phyloP scores from a whole-genome alignment of 1,284 basidiomycete genomes.

The Ustilago curta region DNA sequence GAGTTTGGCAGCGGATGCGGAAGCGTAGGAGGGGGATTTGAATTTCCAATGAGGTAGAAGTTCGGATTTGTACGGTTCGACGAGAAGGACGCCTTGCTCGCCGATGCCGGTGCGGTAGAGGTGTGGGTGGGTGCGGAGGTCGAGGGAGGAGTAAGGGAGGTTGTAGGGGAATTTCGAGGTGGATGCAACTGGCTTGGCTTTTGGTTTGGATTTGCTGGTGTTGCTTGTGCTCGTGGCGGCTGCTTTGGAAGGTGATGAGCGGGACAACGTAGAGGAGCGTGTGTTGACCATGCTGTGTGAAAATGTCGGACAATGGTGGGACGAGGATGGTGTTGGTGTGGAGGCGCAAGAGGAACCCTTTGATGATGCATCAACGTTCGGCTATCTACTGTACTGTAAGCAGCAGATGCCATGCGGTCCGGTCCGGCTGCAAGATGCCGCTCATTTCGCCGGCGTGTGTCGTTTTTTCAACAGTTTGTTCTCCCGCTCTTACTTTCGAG shows the following conservation, averaged over 20 bases:
- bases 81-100: slow-evolving; percentile 51
- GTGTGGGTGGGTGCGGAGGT: slow-evolving; percentile 32
- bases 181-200: not conserved
- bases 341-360: slow-evolving; percentile 14
- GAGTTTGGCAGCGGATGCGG: slow-evolving; percentile 24
- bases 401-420: too few species aligned
- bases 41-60: slow-evolving; percentile 45
- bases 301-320: not conserved
- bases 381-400: too few species aligned
- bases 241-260: not conserved
- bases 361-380: slow-evolving; percentile 8
- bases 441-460: not conserved
- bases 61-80: slow-evolving; percentile 53
- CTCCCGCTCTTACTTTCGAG: too few species aligned
- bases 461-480: too few species aligned
- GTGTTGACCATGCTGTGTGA: slow-evolving; percentile 19
- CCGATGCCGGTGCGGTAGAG: slow-evolving; percentile 51
- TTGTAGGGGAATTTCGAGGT: slow-evolving; percentile 38
- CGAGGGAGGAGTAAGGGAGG: slow-evolving; percentile 26
- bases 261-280: slow-evolving; percentile 7
- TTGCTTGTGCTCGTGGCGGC: not conserved
- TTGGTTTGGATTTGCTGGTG: not conserved
- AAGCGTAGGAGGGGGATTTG: slow-evolving; percentile 27
- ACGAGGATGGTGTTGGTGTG: slow-evolving; percentile 33
- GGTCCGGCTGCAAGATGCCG: slow-evolving; percentile 4